Evolutionary conservation across 192 early-diverging fungal species (phyloP), one percentile per base, ranked within the genome.

Genomic region (Rhizophagus clarus): DNA sequence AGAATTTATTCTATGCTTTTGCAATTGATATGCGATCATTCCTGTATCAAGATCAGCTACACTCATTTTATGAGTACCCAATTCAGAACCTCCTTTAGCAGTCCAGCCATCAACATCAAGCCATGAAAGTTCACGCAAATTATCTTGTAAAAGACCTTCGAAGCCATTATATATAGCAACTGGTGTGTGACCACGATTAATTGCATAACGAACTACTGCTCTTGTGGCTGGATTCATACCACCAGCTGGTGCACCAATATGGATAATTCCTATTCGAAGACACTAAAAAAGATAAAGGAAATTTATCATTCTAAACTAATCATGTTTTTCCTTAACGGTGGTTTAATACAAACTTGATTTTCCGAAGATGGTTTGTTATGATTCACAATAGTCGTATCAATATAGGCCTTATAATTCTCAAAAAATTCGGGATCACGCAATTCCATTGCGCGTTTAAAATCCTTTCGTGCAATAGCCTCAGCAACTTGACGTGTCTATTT

Each of bases 161-260:
- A 97, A 97, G 15, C 97, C 96, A 82, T 99, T 99, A 84, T 90
- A 88, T 80, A 99, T 95, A 56, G 87, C 97, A 79, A 99, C 84
- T 15, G 95, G 92, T 1, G 87, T 90, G 80, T 98, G 96, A 0
- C 97, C 97, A 73, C 93, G 92, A 86, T 95, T 95, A 60, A 95
- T 87, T 49, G 93, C 93, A 45, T 94, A 89, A 24, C 96, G 92
- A 42, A 93, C 96, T 1, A 92, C 93, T 17, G 92, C 91, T 37
- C 97, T 91, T 3, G 96, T 97, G 2, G 97, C 97, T 45, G 97
- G 92, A 85, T 98, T 99, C 96, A 98, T 97, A 49, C 97, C 97
- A 64, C 96, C 96, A 17, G 97, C 97, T 24, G 97, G 97, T 24
- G 97, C 97, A 67, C 97, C 97, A 22, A 94, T 90, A 79, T 98